A percentile compares a stretch with the other conserved stretches of the same genome.
Evolutionary conservation across 2,329 filamentous ascomycete genomes (phyloP).

Genomic region (Fusarium sp.): DNA sequence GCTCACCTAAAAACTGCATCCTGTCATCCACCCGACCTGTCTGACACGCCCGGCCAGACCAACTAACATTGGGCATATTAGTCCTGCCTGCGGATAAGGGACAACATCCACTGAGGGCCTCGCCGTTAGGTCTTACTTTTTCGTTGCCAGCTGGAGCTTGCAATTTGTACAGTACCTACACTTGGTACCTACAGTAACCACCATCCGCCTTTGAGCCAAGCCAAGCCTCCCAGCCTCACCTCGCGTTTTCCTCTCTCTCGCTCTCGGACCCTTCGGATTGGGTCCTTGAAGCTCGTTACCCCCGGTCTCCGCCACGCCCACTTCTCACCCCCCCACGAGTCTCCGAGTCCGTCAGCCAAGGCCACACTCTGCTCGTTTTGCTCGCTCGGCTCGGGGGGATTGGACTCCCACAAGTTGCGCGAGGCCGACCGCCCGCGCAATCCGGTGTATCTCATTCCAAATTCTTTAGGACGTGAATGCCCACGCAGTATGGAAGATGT

Average conservation of each 20-base stretch:
- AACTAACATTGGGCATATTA: conserved; percentile 35
- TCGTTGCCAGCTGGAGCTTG: not conserved
- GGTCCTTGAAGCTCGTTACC: conserved; percentile 22
- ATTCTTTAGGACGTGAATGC: conserved; percentile 44
- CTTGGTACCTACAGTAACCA: not conserved
- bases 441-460: conserved; percentile 38
- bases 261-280: conserved; percentile 45
- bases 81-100: conserved; percentile 24
- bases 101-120: conserved; percentile 37
- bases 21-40: conserved; percentile 28
- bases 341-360: conserved; percentile 42
- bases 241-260: conserved; percentile 21
- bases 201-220: conserved; percentile 25
- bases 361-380: conserved; percentile 38
- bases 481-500: conserved; percentile 58
- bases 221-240: conserved; percentile 39
- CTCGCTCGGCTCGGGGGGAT: conserved; percentile 46
- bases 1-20: conserved; percentile 16
- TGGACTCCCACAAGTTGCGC: conserved; percentile 42
- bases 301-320: conserved; percentile 41
- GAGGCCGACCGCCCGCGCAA: conserved; percentile 48
- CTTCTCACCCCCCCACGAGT: conserved; percentile 38
- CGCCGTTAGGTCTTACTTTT: not conserved
- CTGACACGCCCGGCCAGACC: conserved; percentile 39
- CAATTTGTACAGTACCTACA: not conserved